These are phyloP conservation scores for Phytophthora macrochlamydospora DNA, from an alignment of 352 stramenopile genomes.

Conservation along the genomic window DNA sequence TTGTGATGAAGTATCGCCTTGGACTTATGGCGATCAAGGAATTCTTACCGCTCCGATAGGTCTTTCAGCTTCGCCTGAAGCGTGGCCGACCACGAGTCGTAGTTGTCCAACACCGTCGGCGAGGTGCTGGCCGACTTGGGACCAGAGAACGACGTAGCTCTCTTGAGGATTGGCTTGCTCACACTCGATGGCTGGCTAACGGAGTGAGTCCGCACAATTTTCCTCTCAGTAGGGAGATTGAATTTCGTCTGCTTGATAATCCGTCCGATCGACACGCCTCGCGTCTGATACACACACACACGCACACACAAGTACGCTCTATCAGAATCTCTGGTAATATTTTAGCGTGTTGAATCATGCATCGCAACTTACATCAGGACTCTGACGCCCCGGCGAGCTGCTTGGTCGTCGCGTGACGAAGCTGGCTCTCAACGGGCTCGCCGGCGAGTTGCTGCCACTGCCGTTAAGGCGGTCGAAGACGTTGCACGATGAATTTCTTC, in stretches of 20 bases:
- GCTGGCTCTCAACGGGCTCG: conserved; percentile 15
- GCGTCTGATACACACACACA: conserved; percentile 12
- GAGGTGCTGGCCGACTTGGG: conserved; percentile 28
- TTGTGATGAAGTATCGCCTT: not conserved
- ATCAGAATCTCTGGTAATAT: conserved; percentile 4
- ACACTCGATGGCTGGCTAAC: conserved; percentile 35
- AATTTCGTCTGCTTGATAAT: conserved; percentile 59
- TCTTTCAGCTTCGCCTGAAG: conserved; percentile 60
- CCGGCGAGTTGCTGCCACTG: conserved; percentile 14
- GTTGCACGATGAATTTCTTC: conserved; percentile 37
- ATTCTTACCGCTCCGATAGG: conserved; percentile 24
- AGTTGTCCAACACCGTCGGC: conserved; percentile 51
- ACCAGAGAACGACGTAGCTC: conserved; percentile 30
- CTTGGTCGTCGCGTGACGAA: conserved; percentile 31
- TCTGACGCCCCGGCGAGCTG: conserved; percentile 27
- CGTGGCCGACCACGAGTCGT: conserved; percentile 54
- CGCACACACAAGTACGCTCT: not conserved
- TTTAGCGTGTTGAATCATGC: not conserved
- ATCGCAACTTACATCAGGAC: conserved; percentile 24
- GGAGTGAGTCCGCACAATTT: conserved; percentile 19
- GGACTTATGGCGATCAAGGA: not conserved
- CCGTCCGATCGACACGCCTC: conserved; percentile 39
- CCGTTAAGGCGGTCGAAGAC: conserved; percentile 53
- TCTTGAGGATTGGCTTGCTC: conserved; percentile 28
- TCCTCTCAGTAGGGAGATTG: conserved; percentile 19